phyloP scores from a whole-genome alignment of 176 grass and related monocot species.

The Ananas comosus region DNA sequence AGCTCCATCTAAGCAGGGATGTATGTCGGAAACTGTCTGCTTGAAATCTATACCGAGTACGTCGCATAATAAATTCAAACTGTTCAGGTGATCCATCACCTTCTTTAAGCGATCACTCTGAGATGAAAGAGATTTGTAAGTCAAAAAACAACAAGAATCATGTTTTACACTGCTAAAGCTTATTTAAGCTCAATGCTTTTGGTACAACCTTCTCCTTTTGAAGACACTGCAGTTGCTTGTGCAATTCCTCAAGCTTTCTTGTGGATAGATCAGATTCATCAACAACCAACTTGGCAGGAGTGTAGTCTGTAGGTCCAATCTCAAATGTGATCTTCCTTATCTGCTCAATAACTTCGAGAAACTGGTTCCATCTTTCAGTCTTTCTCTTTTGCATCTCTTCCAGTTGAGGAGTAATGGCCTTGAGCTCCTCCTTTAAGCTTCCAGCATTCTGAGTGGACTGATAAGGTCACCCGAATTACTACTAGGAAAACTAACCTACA shows the following conservation, averaged over 20 bases:
- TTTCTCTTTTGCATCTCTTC: constrained; percentile 80
- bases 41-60: constrained; percentile 85
- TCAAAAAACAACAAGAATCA: background rate
- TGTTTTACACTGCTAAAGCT: background rate
- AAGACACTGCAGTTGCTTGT: constrained; percentile 37
- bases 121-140: background rate
- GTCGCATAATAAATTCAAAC: constrained; percentile 72
- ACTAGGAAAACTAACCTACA: background rate
- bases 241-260: constrained; percentile 70
- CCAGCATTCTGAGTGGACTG: constrained; percentile 46
- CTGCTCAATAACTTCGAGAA: constrained; percentile 64
- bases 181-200: background rate
- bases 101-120: constrained; percentile 23
- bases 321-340: constrained; percentile 64
- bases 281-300: constrained; percentile 27
- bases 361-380: constrained; percentile 67
- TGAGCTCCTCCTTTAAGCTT: constrained; percentile 60
- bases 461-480: constrained; percentile 10
- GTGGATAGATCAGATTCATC: constrained; percentile 61
- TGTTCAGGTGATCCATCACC: constrained; percentile 71
- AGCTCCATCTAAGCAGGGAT: constrained; percentile 73
- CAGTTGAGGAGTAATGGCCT: constrained; percentile 45
- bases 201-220: constrained; percentile 65
- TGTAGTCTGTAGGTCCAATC: constrained; percentile 36
- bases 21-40: constrained; percentile 53